Conservation (phyloP, 2,329 filamentous ascomycete species). For the Monosporascus sp. region DNA sequence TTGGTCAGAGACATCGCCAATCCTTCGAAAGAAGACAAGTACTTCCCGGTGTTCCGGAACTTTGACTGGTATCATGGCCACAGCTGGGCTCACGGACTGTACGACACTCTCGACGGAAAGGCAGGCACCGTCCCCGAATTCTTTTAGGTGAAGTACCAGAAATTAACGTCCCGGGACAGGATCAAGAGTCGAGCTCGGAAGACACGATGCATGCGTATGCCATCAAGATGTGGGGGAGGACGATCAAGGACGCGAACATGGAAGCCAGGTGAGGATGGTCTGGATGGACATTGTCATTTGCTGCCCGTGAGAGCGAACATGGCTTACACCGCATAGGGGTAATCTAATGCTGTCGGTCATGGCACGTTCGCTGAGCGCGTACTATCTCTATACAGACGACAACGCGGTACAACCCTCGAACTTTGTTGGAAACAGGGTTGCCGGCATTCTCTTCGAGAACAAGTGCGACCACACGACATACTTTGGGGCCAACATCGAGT, state of each 20-base stretch:
- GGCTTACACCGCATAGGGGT: conserved; percentile 39
- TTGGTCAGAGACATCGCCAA: conserved; percentile 82
- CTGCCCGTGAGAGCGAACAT: neutral
- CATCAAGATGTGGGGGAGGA: conserved; percentile 88
- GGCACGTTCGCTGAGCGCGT: conserved; percentile 65
- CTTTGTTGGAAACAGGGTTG: conserved; percentile 76
- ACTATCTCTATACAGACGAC: conserved; percentile 71
- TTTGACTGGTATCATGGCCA: conserved; percentile 97
- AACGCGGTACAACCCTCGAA: conserved; percentile 66
- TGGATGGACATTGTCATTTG: neutral
- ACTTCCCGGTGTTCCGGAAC: conserved; percentile 74
- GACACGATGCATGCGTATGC: conserved; percentile 84
- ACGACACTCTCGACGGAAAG: conserved; percentile 67
- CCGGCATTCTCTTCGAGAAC: conserved; percentile 80
- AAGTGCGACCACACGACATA: conserved; percentile 92
- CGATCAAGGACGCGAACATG: conserved; percentile 70
- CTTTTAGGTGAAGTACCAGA: neutral
- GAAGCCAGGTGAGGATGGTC: conserved; percentile 55
- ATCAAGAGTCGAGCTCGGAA: conserved; percentile 85
- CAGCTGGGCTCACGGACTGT: conserved; percentile 83
- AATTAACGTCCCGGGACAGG: conserved; percentile 23
- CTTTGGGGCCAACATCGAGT: conserved; percentile 70
- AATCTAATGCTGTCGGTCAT: conserved; percentile 82
- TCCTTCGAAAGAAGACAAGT: conserved; percentile 60
- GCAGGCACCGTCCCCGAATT: conserved; percentile 24